Evolutionary conservation across 176 grass and related monocot genomes (phyloP), one percentile per base, ranked within the genome.

Genomic region (Avena eriantha): DNA sequence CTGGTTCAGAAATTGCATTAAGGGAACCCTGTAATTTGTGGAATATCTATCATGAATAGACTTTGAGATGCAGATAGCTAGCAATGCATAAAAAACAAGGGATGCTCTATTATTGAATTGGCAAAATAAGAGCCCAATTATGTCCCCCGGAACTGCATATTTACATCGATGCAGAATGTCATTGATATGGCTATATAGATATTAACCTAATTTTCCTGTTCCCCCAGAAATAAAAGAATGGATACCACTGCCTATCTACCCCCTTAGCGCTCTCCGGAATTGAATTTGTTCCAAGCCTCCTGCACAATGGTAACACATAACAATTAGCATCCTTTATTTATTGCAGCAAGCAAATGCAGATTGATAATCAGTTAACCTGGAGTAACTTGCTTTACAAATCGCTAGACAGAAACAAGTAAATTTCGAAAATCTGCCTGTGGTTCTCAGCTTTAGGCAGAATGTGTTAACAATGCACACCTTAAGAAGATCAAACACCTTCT

Each of bases 401-500:
- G 31, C 34, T 33, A 45, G 58, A 18, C 17, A 34, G 9, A 50
- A 22, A 77, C 35, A 61, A 35, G 33, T 48, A 41, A 82, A 51
- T 66, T 73, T 33, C 14, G 21, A 59, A 85, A 85, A 73, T 41
- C 48, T 1, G 4, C 64, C 18, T 55, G 18, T 0, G 1, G 12
- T 54, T 73, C 7, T 61, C 77, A 84, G 79, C 6, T 19, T 54
- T 82, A 70, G 57, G 63, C 64, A 82, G 19, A 77, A 36, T 41
- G 50, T 83, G 17, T 69, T 17, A 82, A 65, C 55, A 73, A 85
- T 56, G 18, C 78, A 48, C 75, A 96, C 97, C 97, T 99, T 99
- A 77, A 99, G 97, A 81, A 97, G 97, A 91, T 99, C 97, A 80
- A 94, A 99, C 53, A 99, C 97, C 84, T 99, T 99, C 91, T 99